Evolutionary conservation across 2,329 filamentous ascomycete genomes (phyloP).

Genomic region (Botrytis tulipae): DNA sequence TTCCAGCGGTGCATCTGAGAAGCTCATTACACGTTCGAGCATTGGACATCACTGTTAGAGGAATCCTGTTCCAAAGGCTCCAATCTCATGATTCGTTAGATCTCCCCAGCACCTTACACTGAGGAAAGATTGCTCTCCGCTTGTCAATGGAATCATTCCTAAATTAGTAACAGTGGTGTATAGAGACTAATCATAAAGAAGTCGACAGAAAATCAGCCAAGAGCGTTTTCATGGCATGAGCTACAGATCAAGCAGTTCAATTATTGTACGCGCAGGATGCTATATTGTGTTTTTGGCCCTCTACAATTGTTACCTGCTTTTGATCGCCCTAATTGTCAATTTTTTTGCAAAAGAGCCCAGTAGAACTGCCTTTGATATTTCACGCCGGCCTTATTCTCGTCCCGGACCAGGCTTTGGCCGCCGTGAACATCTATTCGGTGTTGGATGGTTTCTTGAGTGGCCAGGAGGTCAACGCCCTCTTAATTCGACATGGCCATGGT

Average conservation of each 20-base stretch:
- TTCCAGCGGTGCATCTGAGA: not conserved
- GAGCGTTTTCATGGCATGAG: not conserved
- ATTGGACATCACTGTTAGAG: not conserved
- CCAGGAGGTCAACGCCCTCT: conserved; percentile 29
- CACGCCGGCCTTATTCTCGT: conserved; percentile 12
- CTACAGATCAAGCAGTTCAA: not conserved
- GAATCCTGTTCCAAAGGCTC: not conserved
- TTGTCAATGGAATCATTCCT: not conserved
- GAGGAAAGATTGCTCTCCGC: not conserved
- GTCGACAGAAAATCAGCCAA: not conserved
- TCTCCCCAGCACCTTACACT: not conserved
- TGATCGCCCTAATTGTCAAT: conserved; percentile 5
- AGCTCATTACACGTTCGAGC: not conserved
- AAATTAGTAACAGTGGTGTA: not conserved
- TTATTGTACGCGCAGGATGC: not conserved
- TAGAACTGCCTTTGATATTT: not conserved
- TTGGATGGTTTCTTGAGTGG: conserved; percentile 35
- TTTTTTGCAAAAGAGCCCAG: not conserved
- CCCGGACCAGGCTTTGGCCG: conserved; percentile 8
- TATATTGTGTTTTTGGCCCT: not conserved
- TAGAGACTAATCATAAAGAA: not conserved
- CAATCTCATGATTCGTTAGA: not conserved
- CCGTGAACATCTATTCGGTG: conserved; percentile 25
- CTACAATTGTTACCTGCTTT: not conserved
- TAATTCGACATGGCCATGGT: conserved; percentile 34